phyloP scores from a whole-genome alignment of 768 basidiomycete species.

The Lactifluus hygrophoroides region DNA sequence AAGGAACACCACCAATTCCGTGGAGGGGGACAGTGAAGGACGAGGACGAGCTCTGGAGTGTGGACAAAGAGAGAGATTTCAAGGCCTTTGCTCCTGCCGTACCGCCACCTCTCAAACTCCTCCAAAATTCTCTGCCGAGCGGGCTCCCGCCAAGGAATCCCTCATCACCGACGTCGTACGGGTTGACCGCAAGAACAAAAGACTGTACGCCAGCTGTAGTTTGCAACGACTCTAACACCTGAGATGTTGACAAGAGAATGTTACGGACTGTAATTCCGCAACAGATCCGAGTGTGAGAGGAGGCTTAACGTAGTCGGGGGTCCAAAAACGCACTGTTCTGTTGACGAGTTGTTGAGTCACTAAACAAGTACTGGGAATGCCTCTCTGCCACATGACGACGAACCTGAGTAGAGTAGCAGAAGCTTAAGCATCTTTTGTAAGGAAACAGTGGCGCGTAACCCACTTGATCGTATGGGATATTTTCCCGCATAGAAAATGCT shows the following conservation, averaged over 20 bases:
- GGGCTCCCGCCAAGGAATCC: conserved; percentile 60
- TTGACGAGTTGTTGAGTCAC: conserved; percentile 8
- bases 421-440: background rate
- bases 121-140: conserved; percentile 58
- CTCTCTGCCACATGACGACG: conserved; percentile 49
- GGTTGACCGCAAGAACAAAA: conserved; percentile 53
- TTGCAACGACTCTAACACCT: conserved; percentile 45
- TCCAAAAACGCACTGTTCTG: conserved; percentile 18
- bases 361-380: conserved; percentile 52
- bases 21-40: background rate
- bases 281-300: background rate
- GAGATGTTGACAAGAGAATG: conserved; percentile 42
- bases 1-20: background rate
- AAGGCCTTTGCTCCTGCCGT: conserved; percentile 49
- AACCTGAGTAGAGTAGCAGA: conserved; percentile 34
- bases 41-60: background rate
- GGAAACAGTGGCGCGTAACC: conserved; percentile 6
- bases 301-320: background rate
- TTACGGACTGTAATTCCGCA: conserved; percentile 32
- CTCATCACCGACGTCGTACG: conserved; percentile 35
- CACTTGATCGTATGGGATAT: conserved; percentile 53
- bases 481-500: conserved; percentile 54
- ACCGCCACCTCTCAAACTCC: conserved; percentile 50
- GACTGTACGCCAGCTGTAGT: conserved; percentile 47
- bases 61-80: conserved; percentile 29